Evolutionary conservation across 352 stramenopile species (phyloP), one percentile per base, ranked within the genome.

Genomic region (Pythium biforme): DNA sequence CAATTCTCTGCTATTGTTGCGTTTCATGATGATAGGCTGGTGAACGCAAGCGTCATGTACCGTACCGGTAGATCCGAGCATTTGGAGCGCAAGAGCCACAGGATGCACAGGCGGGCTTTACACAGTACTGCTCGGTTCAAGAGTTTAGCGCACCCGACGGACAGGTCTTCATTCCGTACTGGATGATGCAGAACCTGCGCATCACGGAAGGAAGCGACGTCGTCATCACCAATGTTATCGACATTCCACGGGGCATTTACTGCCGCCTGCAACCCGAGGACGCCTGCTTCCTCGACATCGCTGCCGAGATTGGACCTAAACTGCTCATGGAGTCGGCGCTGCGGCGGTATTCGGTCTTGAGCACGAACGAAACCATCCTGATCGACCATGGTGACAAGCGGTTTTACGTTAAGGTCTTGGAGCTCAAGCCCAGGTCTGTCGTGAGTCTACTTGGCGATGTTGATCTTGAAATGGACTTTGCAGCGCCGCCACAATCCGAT

Each of bases 171-270:
- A 70, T 86, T 19, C 80, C 80, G 1, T 86, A 85, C 55, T 89
- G 80, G 80, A 83, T 89, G 31, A 89, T 89, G 80, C 76, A 88
- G 54, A 81, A 78, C 51, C 64, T 88, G 7, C 22, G 69, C 4
- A 57, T 84, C 25, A 31, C 57, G 0, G 80, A 88, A 69, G 80
- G 76, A 8, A 67, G 49, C 0, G 60, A 62, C 10, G 66, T 86
- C 10, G 56, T 74, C n/a, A 48, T 86, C 11, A 74, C 68, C 2
- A 85, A 68, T 22, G 55, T 73, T 3, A 10, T 47, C 6, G 52
- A 74, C 22, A 62, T 83, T 14, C 76, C 78, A 43, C 61, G 68
- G 0, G 76, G 75, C 0, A 73, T 85, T 29, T 87, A 86, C 31
- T 88, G 81, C 22, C 81, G 75, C 0, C 46, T 90, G 10, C 76